phyloP scores from a whole-genome alignment of 2,329 filamentous ascomycete genomes.

The Taxawa tesnikishii region DNA sequence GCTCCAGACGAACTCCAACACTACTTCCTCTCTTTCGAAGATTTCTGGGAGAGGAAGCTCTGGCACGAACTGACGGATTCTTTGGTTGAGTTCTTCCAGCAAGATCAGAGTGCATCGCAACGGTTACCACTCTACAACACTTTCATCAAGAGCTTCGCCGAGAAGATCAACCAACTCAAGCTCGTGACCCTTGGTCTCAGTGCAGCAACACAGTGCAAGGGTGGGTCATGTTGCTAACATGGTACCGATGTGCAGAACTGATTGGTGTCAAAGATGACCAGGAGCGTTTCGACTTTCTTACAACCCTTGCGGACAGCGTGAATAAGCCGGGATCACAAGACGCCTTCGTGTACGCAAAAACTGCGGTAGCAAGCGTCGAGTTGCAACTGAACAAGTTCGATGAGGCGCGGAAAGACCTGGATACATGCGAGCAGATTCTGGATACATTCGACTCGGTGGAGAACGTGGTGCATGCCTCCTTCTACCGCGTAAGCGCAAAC shows the following conservation, averaged over 20 bases:
- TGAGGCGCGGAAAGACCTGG: conserved; percentile 75
- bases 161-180: conserved; percentile 98
- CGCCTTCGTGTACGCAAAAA: conserved; percentile 85
- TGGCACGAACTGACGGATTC: conserved; percentile 97
- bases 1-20: conserved; percentile 80
- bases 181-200: conserved; percentile 82
- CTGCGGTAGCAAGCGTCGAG: conserved; percentile 80
- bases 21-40: conserved; percentile 83
- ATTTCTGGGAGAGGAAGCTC: conserved; percentile 95
- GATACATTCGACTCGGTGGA: conserved; percentile 92
- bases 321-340: conserved; percentile 89
- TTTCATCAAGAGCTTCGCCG: conserved; percentile 91
- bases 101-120: conserved; percentile 68
- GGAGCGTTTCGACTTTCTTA: conserved; percentile 76
- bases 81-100: conserved; percentile 77
- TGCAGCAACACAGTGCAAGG: conserved; percentile 72
- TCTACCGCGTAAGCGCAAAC: conserved; percentile 88
- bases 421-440: conserved; percentile 74
- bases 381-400: conserved; percentile 67
- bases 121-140: conserved; percentile 84
- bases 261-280: conserved; percentile 59
- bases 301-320: conserved; percentile 73
- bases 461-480: conserved; percentile 86
- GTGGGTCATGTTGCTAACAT: conserved; percentile 31
- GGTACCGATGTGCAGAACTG: conserved; percentile 16